These are phyloP conservation scores for Berberis vulgaris DNA, from an alignment of 164 flowering plant genomes.

Conservation along the genomic window DNA sequence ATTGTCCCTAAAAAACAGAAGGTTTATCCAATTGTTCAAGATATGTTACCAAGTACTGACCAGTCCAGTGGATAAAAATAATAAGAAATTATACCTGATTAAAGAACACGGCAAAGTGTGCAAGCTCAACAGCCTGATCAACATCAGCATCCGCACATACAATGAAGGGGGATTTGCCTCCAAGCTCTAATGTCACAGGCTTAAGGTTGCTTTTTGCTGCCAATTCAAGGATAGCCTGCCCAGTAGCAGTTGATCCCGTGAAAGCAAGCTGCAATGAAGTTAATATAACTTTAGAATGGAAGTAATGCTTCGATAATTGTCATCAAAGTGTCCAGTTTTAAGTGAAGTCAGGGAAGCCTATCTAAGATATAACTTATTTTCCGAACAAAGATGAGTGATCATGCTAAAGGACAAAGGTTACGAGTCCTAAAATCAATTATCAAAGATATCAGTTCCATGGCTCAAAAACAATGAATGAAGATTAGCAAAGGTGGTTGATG, in stretches of 20 bases:
- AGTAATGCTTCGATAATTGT: not conserved
- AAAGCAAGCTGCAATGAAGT: conserved; percentile 56
- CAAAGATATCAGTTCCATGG: too few relatives aligned
- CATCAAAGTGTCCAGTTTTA: too few relatives aligned
- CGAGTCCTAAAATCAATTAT: too few relatives aligned
- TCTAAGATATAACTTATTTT: too few relatives aligned
- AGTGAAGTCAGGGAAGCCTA: not conserved
- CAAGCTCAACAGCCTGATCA: conserved; percentile 69
- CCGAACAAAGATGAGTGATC: not conserved
- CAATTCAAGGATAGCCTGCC: conserved; percentile 46
- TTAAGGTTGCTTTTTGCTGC: conserved; percentile 75
- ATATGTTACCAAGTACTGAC: not conserved
- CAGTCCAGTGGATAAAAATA: not conserved
- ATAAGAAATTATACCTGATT: conserved; percentile 42
- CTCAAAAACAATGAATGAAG: too few relatives aligned
- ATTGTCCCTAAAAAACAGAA: conserved; percentile 49
- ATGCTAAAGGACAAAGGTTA: not conserved
- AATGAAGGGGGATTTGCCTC: conserved; percentile 91
- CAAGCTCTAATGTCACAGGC: conserved; percentile 78
- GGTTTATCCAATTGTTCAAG: not conserved
- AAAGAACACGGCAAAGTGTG: conserved; percentile 82
- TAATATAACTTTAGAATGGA: not conserved
- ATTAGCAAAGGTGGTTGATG: too few relatives aligned
- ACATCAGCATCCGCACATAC: conserved; percentile 75
- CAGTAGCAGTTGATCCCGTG: conserved; percentile 72